Base-by-base conservation (phyloP, 2,329 filamentous ascomycete species). In the Boeremia exigua region DNA sequence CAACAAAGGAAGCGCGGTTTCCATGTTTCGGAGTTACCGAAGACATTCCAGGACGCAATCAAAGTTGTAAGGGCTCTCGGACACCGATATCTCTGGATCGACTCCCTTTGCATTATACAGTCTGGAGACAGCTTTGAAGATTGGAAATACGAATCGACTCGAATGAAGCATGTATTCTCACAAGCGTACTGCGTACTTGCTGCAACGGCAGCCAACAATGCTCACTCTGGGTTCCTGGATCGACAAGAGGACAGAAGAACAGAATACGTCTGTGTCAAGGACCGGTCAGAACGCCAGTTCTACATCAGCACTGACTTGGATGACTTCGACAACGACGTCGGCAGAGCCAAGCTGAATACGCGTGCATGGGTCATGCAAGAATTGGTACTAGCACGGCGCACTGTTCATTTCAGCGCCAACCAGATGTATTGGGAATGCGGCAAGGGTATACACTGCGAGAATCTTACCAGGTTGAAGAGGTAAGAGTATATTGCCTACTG, bases 361-460 rank as follows among this genome's bases (percentile, higher is more conserved):
- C 52, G 62, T 48, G 63, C 56, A 30, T 67, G 60, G 65, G 65
- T 65, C 6, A 43, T 67, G 43, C 59, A 67, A 47, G 65, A 66
- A 34, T 34, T 54, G 17, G 60, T 59, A 9, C 47, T 66, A 19
- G 48, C 62, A 14, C 34, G 43, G 36, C 53, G 62, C n/a, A 65
- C 59, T n/a, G 42, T 66, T 27, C 50, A 62, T 37, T 66, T 68
- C 37, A 65, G 42, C 33, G 50, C 44, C 9, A 66, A 56, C 6
- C 59, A 68, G 39, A 46, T 50, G 4, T 66, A 63, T 40, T 66
- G 42, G 53, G 60, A 66, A 37, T 66, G 62, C 39, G 59, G 61
- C 5, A 47, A 54, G 14, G 60, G 65, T 6, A 49, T 66, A 3
- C 53, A 51, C 30, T 65, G 60, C 46, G 61, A 66, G 39, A 66